phyloP scores from a whole-genome alignment of 2,329 filamentous ascomycete genomes.

The Cytospora mali region DNA sequence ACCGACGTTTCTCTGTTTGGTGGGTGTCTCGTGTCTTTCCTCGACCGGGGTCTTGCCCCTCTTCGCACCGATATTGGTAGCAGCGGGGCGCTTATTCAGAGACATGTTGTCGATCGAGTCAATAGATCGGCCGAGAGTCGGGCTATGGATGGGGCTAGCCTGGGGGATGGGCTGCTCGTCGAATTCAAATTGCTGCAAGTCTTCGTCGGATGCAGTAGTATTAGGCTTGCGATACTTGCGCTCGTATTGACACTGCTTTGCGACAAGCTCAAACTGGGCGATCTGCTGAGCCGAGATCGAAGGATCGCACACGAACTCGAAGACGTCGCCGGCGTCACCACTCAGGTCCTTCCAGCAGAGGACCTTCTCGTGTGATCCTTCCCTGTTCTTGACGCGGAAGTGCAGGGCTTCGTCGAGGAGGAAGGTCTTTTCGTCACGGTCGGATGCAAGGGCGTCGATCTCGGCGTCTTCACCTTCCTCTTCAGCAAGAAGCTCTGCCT shows the following conservation, averaged over 20 bases:
- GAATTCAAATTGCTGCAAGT: conserved; percentile 84
- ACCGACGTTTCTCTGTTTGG: conserved; percentile 38
- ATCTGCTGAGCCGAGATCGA: conserved; percentile 72
- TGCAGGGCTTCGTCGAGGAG: conserved; percentile 89
- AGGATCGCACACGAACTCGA: conserved; percentile 92
- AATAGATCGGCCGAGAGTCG: conserved; percentile 56
- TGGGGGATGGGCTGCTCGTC: conserved; percentile 65
- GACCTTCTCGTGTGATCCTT: conserved; percentile 74
- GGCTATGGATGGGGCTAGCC: conserved; percentile 64
- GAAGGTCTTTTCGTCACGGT: conserved; percentile 97
- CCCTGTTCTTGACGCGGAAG: conserved; percentile 80
- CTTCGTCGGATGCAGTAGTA: conserved; percentile 77
- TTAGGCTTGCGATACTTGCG: conserved; percentile 84
- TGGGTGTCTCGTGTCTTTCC: conserved; percentile 34
- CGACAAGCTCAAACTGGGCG: conserved; percentile 77
- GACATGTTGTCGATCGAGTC: conserved; percentile 62
- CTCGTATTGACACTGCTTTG: conserved; percentile 96
- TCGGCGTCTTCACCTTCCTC: conserved; percentile 84
- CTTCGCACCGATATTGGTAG: conserved; percentile 51
- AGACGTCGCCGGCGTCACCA: conserved; percentile 92
- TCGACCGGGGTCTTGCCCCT: conserved; percentile 37
- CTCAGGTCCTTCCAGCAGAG: conserved; percentile 95
- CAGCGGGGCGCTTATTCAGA: conserved; percentile 44
- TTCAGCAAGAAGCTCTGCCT: conserved; percentile 87
- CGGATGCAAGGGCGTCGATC: conserved; percentile 70